Conservation (phyloP, 306 rosid genomes). For the Begonia peltatifolia region DNA sequence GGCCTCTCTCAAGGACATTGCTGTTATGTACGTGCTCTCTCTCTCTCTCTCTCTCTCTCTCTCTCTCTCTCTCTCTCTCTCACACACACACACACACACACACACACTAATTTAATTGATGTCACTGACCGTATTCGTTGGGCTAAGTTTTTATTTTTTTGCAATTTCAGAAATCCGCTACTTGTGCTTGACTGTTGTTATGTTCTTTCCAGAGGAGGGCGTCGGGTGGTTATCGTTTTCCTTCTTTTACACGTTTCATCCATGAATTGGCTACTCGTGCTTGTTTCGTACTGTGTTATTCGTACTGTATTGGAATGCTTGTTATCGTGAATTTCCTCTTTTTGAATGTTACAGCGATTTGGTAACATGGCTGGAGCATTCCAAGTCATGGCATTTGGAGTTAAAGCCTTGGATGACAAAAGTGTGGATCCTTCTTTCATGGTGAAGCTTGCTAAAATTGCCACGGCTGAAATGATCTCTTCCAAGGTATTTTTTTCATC, state of each 20-base stretch:
- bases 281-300: not conserved
- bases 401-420: slow-evolving; percentile 45
- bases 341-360: slow-evolving; percentile 42
- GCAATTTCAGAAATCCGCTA: slow-evolving; percentile 48
- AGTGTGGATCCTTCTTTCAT: slow-evolving; percentile 65
- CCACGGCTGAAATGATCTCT: slow-evolving; percentile 77
- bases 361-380: slow-evolving; percentile 94
- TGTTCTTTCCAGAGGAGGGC: slow-evolving; percentile 76
- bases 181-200: slow-evolving; percentile 82
- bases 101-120: no score
- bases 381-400: slow-evolving; percentile 88
- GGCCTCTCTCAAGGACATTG: slow-evolving; percentile 71
- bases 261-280: not conserved
- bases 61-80: slow-evolving; percentile 8
- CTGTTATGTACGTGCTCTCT: slow-evolving; percentile 39
- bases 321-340: not conserved
- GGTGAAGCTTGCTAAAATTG: slow-evolving; percentile 81
- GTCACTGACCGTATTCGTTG: no score
- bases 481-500: slow-evolving; percentile 57
- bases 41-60: slow-evolving; percentile 8
- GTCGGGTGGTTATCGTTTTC: slow-evolving; percentile 38
- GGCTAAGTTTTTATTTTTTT: not conserved
- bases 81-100: no score
- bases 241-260: not conserved
- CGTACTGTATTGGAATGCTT: not conserved